A percentile compares a stretch with the other conserved stretches of the same genome.
Evolutionary conservation across 108 stramenopile species (phyloP).

Genomic region (Fragilaria crotonensis): DNA sequence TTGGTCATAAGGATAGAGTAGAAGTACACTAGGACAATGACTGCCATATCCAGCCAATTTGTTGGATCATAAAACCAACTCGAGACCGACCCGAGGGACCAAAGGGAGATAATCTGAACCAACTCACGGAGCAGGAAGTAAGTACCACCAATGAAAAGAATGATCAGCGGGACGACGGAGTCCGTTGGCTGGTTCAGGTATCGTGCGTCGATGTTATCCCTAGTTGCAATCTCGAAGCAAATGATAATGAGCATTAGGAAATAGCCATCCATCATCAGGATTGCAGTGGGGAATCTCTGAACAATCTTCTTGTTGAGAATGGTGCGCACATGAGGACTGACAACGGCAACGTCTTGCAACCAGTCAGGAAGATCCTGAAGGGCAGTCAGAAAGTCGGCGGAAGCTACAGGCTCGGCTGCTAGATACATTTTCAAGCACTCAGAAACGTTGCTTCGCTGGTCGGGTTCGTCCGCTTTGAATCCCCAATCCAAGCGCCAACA

Average conservation of each 20-base stretch:
- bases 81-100: slow-evolving; percentile 44
- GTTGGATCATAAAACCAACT: slow-evolving; percentile 53
- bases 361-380: slow-evolving; percentile 39
- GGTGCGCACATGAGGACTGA: slow-evolving; percentile 27
- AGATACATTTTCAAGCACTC: slow-evolving; percentile 30
- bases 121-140: slow-evolving; percentile 36
- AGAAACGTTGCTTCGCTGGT: slow-evolving; percentile 35
- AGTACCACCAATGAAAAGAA: slow-evolving; percentile 42
- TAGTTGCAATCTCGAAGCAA: slow-evolving; percentile 20
- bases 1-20: slow-evolving; percentile 47
- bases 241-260: slow-evolving; percentile 33
- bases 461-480: slow-evolving; percentile 24
- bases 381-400: slow-evolving; percentile 45
- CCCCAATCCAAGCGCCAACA: slow-evolving; percentile 48
- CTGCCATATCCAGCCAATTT: slow-evolving; percentile 55
- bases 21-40: slow-evolving; percentile 39
- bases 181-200: slow-evolving; percentile 8
- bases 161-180: slow-evolving; percentile 5
- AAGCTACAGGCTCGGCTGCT: slow-evolving; percentile 20
- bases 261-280: slow-evolving; percentile 29
- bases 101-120: slow-evolving; percentile 31
- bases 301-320: slow-evolving; percentile 40
- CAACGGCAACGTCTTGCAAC: slow-evolving; percentile 34
- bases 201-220: slow-evolving; percentile 19
- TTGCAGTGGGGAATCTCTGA: slow-evolving; percentile 38